Conservation (phyloP, 208 protist genomes). For the Chromosphaera perkinsii region DNA sequence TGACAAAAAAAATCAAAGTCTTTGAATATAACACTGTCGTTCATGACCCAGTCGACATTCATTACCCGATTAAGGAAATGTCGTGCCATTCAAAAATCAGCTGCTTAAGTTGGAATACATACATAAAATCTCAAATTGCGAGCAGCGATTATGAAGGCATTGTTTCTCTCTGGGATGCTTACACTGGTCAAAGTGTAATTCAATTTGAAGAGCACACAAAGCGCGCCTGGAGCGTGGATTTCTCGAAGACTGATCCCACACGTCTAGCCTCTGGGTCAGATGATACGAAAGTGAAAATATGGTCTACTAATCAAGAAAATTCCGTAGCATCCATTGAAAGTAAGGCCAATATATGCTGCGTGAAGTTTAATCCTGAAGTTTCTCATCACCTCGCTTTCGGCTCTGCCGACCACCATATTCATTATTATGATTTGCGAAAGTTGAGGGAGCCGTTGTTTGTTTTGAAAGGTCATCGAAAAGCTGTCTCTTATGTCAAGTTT, state of each 20-base stretch:
- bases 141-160: slow-evolving; percentile 45
- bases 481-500: slow-evolving; percentile 53
- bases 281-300: slow-evolving; percentile 48
- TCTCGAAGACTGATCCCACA: slow-evolving; percentile 35
- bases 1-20: slow-evolving; percentile 51
- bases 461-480: slow-evolving; percentile 50
- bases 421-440: slow-evolving; percentile 54
- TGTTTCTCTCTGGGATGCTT: slow-evolving; percentile 44
- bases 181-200: slow-evolving; percentile 28
- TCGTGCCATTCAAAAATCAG: slow-evolving; percentile 41
- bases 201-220: slow-evolving; percentile 47
- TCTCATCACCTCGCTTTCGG: slow-evolving; percentile 46
- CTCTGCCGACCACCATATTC: slow-evolving; percentile 46
- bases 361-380: slow-evolving; percentile 41
- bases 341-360: slow-evolving; percentile 53
- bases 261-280: slow-evolving; percentile 46
- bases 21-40: slow-evolving; percentile 41
- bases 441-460: slow-evolving; percentile 24
- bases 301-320: slow-evolving; percentile 27
- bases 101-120: slow-evolving; percentile 47
- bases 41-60: slow-evolving; percentile 27
- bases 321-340: slow-evolving; percentile 39
- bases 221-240: slow-evolving; percentile 50
- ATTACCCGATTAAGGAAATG: slow-evolving; percentile 46
- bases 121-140: slow-evolving; percentile 41